phyloP scores from a whole-genome alignment of 169 alveolate species.

The Eimeria sp. region DNA sequence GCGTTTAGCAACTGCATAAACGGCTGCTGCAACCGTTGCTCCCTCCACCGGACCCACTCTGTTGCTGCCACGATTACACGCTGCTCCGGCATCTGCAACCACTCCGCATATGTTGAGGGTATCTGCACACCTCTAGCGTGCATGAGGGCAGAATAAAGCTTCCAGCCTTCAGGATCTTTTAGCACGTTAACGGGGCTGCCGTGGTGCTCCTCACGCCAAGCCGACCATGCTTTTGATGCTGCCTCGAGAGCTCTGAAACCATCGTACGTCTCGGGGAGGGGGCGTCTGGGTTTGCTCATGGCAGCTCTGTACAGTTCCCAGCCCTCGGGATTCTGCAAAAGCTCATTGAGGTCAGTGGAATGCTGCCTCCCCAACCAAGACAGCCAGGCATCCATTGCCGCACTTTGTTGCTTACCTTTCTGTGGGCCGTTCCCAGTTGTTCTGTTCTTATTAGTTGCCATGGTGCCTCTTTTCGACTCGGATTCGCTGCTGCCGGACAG shows the following conservation, averaged over 20 bases:
- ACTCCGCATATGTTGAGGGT: constrained; percentile 78
- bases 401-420: constrained; percentile 58
- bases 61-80: constrained; percentile 58
- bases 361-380: constrained; percentile 59
- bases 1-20: constrained; percentile 40
- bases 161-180: constrained; percentile 70
- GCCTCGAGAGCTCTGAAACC: constrained; percentile 63
- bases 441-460: not conserved
- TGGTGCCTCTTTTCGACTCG: constrained; percentile 9
- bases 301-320: constrained; percentile 78
- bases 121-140: constrained; percentile 47
- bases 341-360: constrained; percentile 45
- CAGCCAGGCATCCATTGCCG: constrained; percentile 77
- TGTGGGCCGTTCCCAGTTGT: not conserved
- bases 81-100: constrained; percentile 80
- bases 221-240: constrained; percentile 74
- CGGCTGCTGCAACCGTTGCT: constrained; percentile 56
- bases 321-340: constrained; percentile 70
- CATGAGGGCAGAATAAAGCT: constrained; percentile 60
- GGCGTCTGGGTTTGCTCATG: constrained; percentile 67
- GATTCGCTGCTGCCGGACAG: constrained; percentile 16
- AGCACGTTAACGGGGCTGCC: constrained; percentile 65
- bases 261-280: constrained; percentile 73
- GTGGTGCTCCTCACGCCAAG: constrained; percentile 81
- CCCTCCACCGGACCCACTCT: constrained; percentile 71